Base-by-base conservation (phyloP, 208 protist species). In the Tritrichomonas foetus region DNA sequence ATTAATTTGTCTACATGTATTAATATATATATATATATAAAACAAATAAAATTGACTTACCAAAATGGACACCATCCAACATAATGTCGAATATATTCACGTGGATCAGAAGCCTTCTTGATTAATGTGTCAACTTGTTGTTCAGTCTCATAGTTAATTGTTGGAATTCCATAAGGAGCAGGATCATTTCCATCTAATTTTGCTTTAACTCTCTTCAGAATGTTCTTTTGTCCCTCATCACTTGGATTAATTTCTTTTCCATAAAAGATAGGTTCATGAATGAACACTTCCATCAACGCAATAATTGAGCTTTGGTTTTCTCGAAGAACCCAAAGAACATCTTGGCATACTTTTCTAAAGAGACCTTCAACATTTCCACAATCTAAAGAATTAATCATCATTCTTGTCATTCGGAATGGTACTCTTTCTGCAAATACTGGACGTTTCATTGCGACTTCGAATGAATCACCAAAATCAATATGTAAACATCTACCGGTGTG, bases 381-480 rank as follows among this genome's bases (percentile, higher is more conserved):
- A 14, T 98, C 98, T 95, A 99, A 98, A 3, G 94, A 97, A 93
- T 99, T 97, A 14, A 98, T 95, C 61, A 99, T 94, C 95, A 99
- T 99, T 93, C 97, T 97, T 22, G 98, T 99, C 0, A 99, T 96
- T 39, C 98, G 96, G 95, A 99, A 99, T 30, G 98, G 98, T 64
- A 99, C 98, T 49, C 96, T 94, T 95, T 99, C 98, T 1, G 98
- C 97, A 16, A 98, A 96, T 30, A 47, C n/a, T 57, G 97, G 94
- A 0, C 99, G 96, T 41, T 95, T 96, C 95, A 98, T 96, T 25
- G 97, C 98, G 80, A 97, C 98, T 94, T 99, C 98, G 94, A 99
- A 99, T 95, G 98, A 96, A 94, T 97, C 98, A 0, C 96, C 97
- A 95, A 99, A 98, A 96, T 98, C 97, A 11, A 98, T 96, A 72